These are phyloP conservation scores for Laburnicola sp. DNA, from an alignment of 2,329 filamentous ascomycete genomes.

Conservation along the genomic window DNA sequence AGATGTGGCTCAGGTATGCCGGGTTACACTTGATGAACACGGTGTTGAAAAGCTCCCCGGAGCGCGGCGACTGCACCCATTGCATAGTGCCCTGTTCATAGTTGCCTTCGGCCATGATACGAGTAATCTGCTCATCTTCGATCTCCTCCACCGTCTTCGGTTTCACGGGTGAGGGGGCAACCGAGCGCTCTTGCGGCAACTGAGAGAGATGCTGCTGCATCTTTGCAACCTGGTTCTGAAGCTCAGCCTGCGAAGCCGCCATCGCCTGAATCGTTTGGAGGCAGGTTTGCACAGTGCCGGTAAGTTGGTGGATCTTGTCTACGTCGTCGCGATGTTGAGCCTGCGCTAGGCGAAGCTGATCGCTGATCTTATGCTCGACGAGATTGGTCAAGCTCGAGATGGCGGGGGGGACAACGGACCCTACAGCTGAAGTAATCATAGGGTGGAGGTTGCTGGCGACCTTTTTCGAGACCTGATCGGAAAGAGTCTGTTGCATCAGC, in stretches of 20 bases:
- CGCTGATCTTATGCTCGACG: slow-evolving; percentile 63
- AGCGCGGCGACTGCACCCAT: slow-evolving; percentile 65
- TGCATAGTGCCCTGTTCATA: slow-evolving; percentile 54
- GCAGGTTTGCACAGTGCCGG: slow-evolving; percentile 66
- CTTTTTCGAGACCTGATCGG: slow-evolving; percentile 68
- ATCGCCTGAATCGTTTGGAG: slow-evolving; percentile 71
- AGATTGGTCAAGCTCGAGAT: slow-evolving; percentile 70
- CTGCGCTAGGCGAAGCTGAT: slow-evolving; percentile 57
- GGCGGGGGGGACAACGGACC: slow-evolving; percentile 62
- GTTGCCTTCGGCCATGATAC: slow-evolving; percentile 61
- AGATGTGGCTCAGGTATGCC: slow-evolving; percentile 58
- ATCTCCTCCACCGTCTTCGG: slow-evolving; percentile 55
- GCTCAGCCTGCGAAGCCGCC: slow-evolving; percentile 68
- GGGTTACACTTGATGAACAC: slow-evolving; percentile 63
- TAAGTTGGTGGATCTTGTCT: slow-evolving; percentile 73
- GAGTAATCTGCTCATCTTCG: slow-evolving; percentile 65
- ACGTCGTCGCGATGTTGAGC: slow-evolving; percentile 57
- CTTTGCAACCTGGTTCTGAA: slow-evolving; percentile 61
- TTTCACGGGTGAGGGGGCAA: slow-evolving; percentile 46
- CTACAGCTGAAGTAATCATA: slow-evolving; percentile 61
- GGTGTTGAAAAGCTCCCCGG: slow-evolving; percentile 63
- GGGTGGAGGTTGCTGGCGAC: slow-evolving; percentile 70
- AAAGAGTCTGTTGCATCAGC: too few species aligned
- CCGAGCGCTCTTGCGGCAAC: slow-evolving; percentile 26
- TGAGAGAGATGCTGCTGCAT: slow-evolving; percentile 48